Percentiles rank a stretch among this genome's conserved stretches.
These are phyloP conservation scores for Neonectria magnoliae DNA, from an alignment of 2,329 filamentous ascomycete genomes.

Conservation along the genomic window DNA sequence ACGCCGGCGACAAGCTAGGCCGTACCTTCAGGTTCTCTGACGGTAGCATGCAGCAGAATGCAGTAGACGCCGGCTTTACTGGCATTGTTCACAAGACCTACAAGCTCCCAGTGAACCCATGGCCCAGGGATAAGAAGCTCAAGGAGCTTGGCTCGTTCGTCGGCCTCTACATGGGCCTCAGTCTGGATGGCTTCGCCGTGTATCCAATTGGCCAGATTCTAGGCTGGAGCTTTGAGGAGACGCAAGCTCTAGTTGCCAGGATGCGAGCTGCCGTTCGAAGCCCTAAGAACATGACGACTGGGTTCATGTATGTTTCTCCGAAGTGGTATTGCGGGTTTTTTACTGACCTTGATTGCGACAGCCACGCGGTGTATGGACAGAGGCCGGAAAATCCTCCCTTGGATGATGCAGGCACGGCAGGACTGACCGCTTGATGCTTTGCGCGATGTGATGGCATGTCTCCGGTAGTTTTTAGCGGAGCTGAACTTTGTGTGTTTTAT, in stretches of 20 bases:
- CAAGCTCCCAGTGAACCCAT: slow-evolving; percentile 20
- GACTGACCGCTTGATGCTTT: background rate
- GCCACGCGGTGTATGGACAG: slow-evolving; percentile 6
- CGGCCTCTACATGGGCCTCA: slow-evolving; percentile 23
- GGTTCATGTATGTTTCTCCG: slow-evolving; percentile 2
- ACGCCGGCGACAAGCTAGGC: slow-evolving; percentile 25
- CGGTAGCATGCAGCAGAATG: slow-evolving; percentile 22
- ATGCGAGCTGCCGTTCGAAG: slow-evolving; percentile 14
- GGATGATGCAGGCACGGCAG: background rate
- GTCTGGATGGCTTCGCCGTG: slow-evolving; percentile 20
- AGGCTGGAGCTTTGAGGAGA: slow-evolving; percentile 17
- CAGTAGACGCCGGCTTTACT: slow-evolving; percentile 20
- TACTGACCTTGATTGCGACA: background rate
- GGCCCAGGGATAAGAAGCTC: slow-evolving; percentile 28
- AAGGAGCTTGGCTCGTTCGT: slow-evolving; percentile 26
- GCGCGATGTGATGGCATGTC: no score
- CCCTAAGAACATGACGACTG: slow-evolving; percentile 10
- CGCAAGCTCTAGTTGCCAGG: slow-evolving; percentile 15
- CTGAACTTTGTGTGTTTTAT: no score
- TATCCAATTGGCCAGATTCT: slow-evolving; percentile 21
- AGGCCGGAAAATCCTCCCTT: background rate
- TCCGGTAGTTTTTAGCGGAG: no score
- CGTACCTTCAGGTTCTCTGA: slow-evolving; percentile 28
- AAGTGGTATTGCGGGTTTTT: background rate
- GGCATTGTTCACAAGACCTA: slow-evolving; percentile 12